Evolutionary conservation across 495 filamentous ascomycete genomes (phyloP).

Genomic region (Annulohypoxylon maeteangense): DNA sequence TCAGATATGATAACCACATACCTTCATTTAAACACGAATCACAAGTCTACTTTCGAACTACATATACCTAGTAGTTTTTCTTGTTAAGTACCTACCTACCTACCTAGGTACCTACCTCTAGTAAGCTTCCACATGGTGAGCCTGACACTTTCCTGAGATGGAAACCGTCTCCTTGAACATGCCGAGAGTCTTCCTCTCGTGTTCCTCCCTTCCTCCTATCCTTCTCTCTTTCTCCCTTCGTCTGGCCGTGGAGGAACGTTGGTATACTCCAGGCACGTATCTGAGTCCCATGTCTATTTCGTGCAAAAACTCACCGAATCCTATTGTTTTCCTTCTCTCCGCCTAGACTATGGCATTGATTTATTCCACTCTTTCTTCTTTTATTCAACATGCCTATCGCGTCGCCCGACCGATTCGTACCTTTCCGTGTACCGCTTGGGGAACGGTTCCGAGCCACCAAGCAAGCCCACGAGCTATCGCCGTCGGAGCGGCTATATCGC

Average conservation of each 20-base stretch:
- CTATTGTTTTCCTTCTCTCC: conserved; percentile 24
- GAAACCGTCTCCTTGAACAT: not conserved
- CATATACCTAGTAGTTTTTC: no score
- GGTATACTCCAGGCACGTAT: not conserved
- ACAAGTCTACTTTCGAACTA: no score
- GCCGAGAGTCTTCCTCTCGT: not conserved
- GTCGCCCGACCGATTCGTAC: conserved; percentile 76
- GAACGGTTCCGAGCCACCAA: conserved; percentile 75
- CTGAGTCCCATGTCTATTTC: not conserved
- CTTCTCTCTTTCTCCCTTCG: conserved; percentile 4
- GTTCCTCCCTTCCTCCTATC: conserved; percentile 2
- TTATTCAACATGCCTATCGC: conserved; percentile 47
- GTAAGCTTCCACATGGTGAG: not conserved
- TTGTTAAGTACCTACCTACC: no score
- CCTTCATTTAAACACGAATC: no score
- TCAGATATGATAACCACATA: no score
- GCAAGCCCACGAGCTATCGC: conserved; percentile 66
- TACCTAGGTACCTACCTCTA: no score
- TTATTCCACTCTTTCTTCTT: conserved; percentile 46
- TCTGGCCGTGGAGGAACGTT: conserved; percentile 4
- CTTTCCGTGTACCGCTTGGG: conserved; percentile 58
- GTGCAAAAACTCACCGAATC: not conserved
- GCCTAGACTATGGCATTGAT: conserved; percentile 41
- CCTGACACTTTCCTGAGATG: not conserved
- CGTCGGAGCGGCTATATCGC: conserved; percentile 70